Conservation (phyloP, 805 yeast species). For the Candida piceae region DNA sequence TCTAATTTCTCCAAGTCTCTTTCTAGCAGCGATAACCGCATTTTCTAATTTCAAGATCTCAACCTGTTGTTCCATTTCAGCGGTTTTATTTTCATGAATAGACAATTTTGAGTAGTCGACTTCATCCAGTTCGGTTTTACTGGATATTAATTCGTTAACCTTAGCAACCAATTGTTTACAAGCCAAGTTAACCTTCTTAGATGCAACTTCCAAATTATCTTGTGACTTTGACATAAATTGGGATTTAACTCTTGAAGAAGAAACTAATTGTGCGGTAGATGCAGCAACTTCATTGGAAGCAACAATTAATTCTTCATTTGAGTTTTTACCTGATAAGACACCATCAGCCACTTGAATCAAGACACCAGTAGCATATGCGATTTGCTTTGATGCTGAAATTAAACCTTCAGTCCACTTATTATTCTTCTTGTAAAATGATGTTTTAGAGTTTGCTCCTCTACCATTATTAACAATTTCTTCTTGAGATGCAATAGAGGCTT, state of each 20-base stretch:
- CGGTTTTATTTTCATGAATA: conserved; percentile 76
- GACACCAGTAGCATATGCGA: conserved; percentile 77
- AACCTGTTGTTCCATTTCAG: conserved; percentile 91
- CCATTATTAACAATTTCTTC: conserved; percentile 65
- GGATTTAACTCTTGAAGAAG: conserved; percentile 86
- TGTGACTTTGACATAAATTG: conserved; percentile 72
- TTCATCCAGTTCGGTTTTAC: conserved; percentile 29
- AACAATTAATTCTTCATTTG: conserved; percentile 80
- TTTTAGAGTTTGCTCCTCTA: conserved; percentile 56
- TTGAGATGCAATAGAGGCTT: conserved; percentile 77
- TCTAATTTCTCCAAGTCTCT: conserved; percentile 79
- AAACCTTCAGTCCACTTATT: conserved; percentile 93
- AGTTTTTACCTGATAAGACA: conserved; percentile 51
- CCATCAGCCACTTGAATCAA: conserved; percentile 86
- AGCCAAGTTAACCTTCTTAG: conserved; percentile 66
- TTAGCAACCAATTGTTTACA: conserved; percentile 67
- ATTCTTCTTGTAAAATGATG: conserved; percentile 80
- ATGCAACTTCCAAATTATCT: conserved; percentile 63
- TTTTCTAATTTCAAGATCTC: conserved; percentile 81
- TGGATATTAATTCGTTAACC: conserved; percentile 34
- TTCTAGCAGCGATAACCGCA: conserved; percentile 64
- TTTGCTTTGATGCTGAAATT: conserved; percentile 82
- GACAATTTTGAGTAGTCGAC: conserved; percentile 65
- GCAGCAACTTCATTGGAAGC: conserved; percentile 92
- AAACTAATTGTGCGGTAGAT: conserved; percentile 86